Base-by-base conservation (phyloP, 139 green algal genomes). In the Micractinium sp. region DNA sequence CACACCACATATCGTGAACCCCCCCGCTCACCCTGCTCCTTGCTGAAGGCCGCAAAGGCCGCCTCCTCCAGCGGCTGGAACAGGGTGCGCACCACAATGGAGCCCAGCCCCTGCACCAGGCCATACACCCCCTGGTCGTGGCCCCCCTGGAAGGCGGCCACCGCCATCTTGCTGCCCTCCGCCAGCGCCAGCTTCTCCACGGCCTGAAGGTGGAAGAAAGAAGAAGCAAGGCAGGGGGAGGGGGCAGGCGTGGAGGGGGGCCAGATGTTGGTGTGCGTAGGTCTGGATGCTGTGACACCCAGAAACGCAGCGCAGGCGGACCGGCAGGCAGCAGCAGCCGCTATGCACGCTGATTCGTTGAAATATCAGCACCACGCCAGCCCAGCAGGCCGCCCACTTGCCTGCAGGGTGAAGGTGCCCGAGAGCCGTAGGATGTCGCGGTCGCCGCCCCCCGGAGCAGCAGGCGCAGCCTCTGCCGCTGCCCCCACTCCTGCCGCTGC, bases 91-190 rank as follows among this genome's bases (percentile, higher is more conserved):
- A 98, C 97, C 29, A 97, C 93, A 77, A 99, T 90, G 33, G 93
- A 96, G 73, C 97, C 97, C 60, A 99, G 92, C 82, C 97, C 97
- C 73, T 81, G 84, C 29, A 98, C 96, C 73, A 99, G 90, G 14
- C 97, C 97, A 76, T 98, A 98, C 86, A 98, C 96, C 19, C 97
- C 97, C 91, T 98, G 94, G 36, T 94, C 83, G 71, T 92, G 82
- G 39, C n/a, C 73, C 76, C 61, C 92, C 82, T 93, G 83, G 67
- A 91, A 38, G 1, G 83, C 61, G 1, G 89, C 94, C 90, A 98
- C 88, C 19, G 95, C 95, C 61, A 96, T 85, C 85, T 96, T 97
- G 87, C 87, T 94, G 77, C 96, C 96, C 92, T 99, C 96, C 0
- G 94, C 94, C 85, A 99, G 92, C 61, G 97, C 67, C 67, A 97